Evolutionary conservation across 441 rosid species (phyloP), one percentile per base, ranked within the genome.

Genomic region (Mallotus japonicus): DNA sequence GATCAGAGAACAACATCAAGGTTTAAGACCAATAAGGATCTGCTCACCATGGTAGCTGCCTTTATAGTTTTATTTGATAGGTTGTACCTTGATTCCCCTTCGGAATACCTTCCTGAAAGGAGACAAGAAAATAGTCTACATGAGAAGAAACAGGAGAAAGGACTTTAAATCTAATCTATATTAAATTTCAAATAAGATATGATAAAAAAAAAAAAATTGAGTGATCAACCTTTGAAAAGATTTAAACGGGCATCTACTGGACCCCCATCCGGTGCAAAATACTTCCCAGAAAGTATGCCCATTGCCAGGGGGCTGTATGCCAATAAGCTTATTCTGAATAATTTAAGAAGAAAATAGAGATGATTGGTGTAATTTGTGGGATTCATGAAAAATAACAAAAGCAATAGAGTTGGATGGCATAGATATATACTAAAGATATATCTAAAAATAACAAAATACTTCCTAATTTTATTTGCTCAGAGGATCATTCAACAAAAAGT

Each of bases 221-320:
- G 49, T 49, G 62, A 56, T 69, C 70, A 61, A 85, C 90, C 87
- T 84, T 77, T 83, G 58, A 86, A 87, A 55, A 86, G 83, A 83
- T 86, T 89, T 73, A 86, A 79, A 63, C 90, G 87, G 49, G 89
- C 84, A 75, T 85, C 86, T 0, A 42, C 61, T n/a, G 91, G 87
- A 65, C 76, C 85, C 15, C 86, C 80, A 64, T 86, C 85, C 47
- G 83, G 69, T 24, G 75, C 73, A 78, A 84, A 83, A 78, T 89
- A 89, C 76, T 89, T 89, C 69, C 88, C 93, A 71, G 93, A 86
- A 69, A 87, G 89, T 75, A 87, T 85, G 59, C 90, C 91, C 91
- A 89, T 89, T 13, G 86, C 93, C 63, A 89, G 75, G 50, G 90
- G 93, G 51, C 90, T 89, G 78, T 86, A 89, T 34, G 87, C 89